Base-by-base conservation (phyloP, 1,139 yeast genomes). In the Starmera stellimalicola region DNA sequence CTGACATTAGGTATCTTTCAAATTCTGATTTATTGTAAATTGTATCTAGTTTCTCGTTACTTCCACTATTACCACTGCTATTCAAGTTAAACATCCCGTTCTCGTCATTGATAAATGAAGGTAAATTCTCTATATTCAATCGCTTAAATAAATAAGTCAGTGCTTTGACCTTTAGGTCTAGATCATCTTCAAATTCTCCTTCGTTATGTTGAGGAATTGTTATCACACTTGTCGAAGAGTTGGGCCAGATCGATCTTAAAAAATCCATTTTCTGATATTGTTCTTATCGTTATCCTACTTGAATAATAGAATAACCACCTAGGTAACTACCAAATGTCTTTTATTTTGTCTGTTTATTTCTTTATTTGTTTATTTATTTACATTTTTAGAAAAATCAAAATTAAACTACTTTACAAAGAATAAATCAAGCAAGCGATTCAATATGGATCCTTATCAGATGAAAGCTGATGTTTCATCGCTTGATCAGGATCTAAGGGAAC, bases 91-190 rank as follows among this genome's bases (percentile, higher is more conserved):
- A 38, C 3, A 41, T 38, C 6, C 47, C 51, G 14, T 44, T 43
- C n/a, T 34, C 40, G 16, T 40, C 49, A 8, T 40, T 37, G 11
- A 65, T 40, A 38, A 70, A 68, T 1, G 73, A 60, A 3, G 67
- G 54, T 12, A 72, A 47, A 16, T 54, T 55, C 33, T 68, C 60
- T 27, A 78, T 62, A 30, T 62, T 59, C 36, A 73, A 61, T 30
- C 84, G 57, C 40, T 70, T 65, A 56, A 69, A 78, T 48, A 72
- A 59, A 48, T 77, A 78, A 25, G 63, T 51, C 34, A 78, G 54
- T 4, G 81, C 62, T 44, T 70, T 74, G 38, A 76, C 62, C 42
- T 75, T 81, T 12, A 77, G 59, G 40, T 75, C 81, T 10, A 73
- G 61, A 5, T 74, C 62, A 50, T 77, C 85, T 36, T 67, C 72